Percentiles rank a stretch among this genome's conserved stretches.
Evolutionary conservation across 202 grass and related monocot genomes (phyloP).

Genomic region (Schoenoplectus tabernaemontani): DNA sequence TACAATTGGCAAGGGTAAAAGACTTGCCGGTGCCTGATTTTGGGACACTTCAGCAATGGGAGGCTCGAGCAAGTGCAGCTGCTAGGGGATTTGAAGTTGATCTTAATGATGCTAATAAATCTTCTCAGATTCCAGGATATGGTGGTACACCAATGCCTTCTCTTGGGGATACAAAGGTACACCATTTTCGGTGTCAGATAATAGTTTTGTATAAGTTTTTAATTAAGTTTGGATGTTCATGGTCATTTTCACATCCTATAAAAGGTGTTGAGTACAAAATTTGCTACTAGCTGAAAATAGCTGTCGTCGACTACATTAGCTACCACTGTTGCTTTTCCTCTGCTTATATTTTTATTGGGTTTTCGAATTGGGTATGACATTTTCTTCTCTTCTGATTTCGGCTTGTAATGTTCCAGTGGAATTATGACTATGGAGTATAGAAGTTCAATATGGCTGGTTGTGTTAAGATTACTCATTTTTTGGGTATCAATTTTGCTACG

Average conservation of each 20-base stretch:
- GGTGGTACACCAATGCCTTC: constrained; percentile 80
- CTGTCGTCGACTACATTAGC: background rate
- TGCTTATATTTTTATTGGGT: background rate
- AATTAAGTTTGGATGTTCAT: background rate
- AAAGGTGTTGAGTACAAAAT: background rate
- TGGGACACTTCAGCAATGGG: constrained; percentile 88
- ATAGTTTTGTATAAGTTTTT: background rate
- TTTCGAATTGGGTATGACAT: background rate
- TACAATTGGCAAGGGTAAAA: constrained; percentile 71
- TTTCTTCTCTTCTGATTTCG: constrained; percentile 1
- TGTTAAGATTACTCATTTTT: background rate
- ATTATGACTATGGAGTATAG: background rate
- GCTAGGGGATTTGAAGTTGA: constrained; percentile 40
- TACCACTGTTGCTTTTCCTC: background rate
- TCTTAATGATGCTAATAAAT: constrained; percentile 58
- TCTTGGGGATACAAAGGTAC: constrained; percentile 85
- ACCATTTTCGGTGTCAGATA: background rate
- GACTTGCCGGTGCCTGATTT: constrained; percentile 89
- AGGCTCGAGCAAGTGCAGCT: constrained; percentile 58
- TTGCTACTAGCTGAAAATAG: background rate
- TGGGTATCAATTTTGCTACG: background rate
- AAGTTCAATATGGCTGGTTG: background rate
- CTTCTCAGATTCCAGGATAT: constrained; percentile 62
- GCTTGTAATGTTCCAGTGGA: background rate
- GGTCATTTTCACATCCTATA: background rate